phyloP scores from a whole-genome alignment of 2,329 filamentous ascomycete species.

The Periconia sp. region DNA sequence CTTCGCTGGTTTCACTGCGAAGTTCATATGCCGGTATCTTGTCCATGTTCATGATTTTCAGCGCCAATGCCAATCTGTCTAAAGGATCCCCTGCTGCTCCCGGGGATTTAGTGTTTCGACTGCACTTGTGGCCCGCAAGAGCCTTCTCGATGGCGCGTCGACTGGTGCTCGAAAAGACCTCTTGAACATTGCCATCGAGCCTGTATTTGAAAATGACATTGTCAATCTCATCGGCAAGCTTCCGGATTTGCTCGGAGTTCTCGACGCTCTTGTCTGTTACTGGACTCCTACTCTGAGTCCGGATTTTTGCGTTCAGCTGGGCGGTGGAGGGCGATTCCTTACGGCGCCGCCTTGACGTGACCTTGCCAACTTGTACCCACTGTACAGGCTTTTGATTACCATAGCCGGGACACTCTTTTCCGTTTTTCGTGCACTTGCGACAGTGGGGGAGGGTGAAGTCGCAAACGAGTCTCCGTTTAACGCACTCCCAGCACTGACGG shows the following conservation, averaged over 20 bases:
- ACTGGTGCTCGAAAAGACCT: conserved; percentile 2
- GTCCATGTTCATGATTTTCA: conserved; percentile 18
- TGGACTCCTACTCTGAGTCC: not conserved
- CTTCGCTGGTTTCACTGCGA: conserved; percentile 26
- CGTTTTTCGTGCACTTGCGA: conserved; percentile 31
- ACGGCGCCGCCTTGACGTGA: conserved; percentile 24
- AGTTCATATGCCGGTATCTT: conserved; percentile 26
- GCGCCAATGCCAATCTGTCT: conserved; percentile 13
- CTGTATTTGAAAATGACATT: not conserved
- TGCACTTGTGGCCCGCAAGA: not conserved
- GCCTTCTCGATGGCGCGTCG: conserved; percentile 10
- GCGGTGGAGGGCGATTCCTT: not conserved
- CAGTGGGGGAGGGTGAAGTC: conserved; percentile 35
- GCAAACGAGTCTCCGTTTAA: conserved; percentile 34
- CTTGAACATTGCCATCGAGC: not conserved
- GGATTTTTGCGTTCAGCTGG: not conserved
- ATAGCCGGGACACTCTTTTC: conserved; percentile 34
- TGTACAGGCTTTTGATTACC: conserved; percentile 36
- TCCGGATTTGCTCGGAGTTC: conserved; percentile 19
- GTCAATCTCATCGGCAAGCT: not conserved
- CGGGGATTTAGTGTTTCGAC: not conserved
- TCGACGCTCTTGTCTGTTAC: conserved; percentile 8
- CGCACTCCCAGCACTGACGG: conserved; percentile 38
- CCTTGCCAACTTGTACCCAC: conserved; percentile 33
- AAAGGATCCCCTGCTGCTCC: not conserved